These are phyloP conservation scores for Candida smagusa DNA, from an alignment of 1,139 yeast species.

Conservation along the genomic window DNA sequence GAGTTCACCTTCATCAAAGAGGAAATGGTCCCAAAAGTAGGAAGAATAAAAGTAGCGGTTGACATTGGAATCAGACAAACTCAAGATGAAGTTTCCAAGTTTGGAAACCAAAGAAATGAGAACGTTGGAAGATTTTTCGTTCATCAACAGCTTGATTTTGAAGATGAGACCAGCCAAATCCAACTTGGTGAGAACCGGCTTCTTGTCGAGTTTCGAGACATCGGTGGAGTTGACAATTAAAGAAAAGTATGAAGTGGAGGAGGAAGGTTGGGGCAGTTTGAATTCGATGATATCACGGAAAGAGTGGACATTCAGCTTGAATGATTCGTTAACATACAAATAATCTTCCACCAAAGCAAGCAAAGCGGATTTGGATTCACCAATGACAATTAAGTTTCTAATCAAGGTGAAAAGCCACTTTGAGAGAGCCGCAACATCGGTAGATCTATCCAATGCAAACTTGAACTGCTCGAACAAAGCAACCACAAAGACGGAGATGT, in stretches of 20 bases:
- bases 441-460: slow-evolving; percentile 31
- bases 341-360: slow-evolving; percentile 21
- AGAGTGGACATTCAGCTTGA: slow-evolving; percentile 6
- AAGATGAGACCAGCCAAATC: slow-evolving; percentile 47
- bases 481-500: slow-evolving; percentile 63
- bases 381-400: slow-evolving; percentile 45
- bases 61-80: slow-evolving; percentile 13
- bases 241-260: slow-evolving; percentile 17
- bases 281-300: slow-evolving; percentile 4
- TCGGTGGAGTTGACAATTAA: slow-evolving; percentile 20
- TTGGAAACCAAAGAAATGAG: slow-evolving; percentile 25
- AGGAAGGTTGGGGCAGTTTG: background rate
- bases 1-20: slow-evolving; percentile 1
- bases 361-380: slow-evolving; percentile 48
- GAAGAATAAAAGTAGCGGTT: slow-evolving; percentile 17
- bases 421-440: slow-evolving; percentile 2
- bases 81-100: slow-evolving; percentile 40
- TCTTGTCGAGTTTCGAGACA: slow-evolving; percentile 12
- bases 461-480: slow-evolving; percentile 72
- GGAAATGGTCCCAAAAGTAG: slow-evolving; percentile 13
- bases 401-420: slow-evolving; percentile 53
- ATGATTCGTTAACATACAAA: slow-evolving; percentile 9
- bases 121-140: slow-evolving; percentile 15
- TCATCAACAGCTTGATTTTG: slow-evolving; percentile 29
- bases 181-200: slow-evolving; percentile 39